Evolutionary conservation across 139 green algal genomes (phyloP).

Genomic region (Micractinium conductrix): DNA sequence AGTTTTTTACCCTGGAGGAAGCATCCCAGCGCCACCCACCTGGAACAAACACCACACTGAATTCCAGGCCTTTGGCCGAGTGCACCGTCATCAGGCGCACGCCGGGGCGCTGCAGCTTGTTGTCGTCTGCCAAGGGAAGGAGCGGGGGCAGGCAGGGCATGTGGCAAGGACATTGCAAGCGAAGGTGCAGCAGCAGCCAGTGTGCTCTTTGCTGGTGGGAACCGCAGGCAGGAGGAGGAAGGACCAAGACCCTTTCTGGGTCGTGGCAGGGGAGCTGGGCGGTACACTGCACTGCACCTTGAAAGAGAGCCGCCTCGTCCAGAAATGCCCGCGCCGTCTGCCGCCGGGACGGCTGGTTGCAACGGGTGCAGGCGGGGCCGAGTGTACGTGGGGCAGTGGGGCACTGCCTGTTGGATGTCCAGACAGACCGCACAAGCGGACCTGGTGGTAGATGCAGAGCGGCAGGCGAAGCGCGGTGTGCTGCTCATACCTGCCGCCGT

Average conservation of each 20-base stretch:
- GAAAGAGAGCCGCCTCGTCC: conserved; percentile 49
- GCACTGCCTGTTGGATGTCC: too few species aligned
- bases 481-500: too few species aligned
- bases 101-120: not conserved
- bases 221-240: too few species aligned
- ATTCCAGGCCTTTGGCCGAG: conserved; percentile 70
- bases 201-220: too few species aligned
- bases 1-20: not conserved
- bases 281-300: not conserved
- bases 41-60: conserved; percentile 53
- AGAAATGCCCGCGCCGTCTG: conserved; percentile 41
- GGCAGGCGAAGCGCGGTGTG: too few species aligned
- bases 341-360: not conserved
- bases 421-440: too few species aligned
- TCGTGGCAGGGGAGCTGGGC: too few species aligned
- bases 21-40: not conserved
- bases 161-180: not conserved
- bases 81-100: conserved; percentile 69
- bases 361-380: too few species aligned
- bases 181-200: not conserved
- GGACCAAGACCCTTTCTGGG: too few species aligned
- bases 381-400: too few species aligned
- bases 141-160: not conserved
- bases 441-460: too few species aligned
- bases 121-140: conserved; percentile 17